phyloP scores from a whole-genome alignment of 768 basidiomycete genomes.

The Russula abietina region DNA sequence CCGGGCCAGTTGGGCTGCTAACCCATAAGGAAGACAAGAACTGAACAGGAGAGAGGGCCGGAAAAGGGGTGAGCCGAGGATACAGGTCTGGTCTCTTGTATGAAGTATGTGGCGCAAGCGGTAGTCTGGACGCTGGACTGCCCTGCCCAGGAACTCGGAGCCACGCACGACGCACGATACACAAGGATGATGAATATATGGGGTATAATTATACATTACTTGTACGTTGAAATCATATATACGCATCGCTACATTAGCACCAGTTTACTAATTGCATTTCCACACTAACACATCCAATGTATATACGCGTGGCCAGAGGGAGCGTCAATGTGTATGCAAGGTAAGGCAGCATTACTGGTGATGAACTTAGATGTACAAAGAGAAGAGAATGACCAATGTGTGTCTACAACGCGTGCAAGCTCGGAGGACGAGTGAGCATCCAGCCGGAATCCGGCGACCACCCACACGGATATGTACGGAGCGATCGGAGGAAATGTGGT shows the following conservation, averaged over 20 bases:
- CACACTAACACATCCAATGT: constrained; percentile 4
- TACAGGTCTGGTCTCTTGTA: background rate
- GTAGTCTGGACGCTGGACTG: background rate
- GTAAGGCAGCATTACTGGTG: constrained; percentile 1
- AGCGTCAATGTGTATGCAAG: background rate
- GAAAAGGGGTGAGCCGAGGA: background rate
- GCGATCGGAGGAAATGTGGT: constrained; percentile 12
- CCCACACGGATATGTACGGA: background rate
- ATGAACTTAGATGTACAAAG: constrained; percentile 15
- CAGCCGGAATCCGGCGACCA: constrained; percentile 1
- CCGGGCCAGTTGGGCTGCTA: background rate
- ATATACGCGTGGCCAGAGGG: constrained; percentile 1
- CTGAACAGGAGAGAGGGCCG: background rate
- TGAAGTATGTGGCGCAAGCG: background rate
- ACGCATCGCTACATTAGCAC: constrained; percentile 20
- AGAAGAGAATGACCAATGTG: constrained; percentile 10
- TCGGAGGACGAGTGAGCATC: background rate
- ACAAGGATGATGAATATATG: too few species aligned
- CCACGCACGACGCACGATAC: too few species aligned
- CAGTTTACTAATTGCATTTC: constrained; percentile 6
- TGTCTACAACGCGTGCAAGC: constrained; percentile 5
- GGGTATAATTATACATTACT: constrained; percentile 9
- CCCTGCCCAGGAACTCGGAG: background rate
- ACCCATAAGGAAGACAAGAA: background rate
- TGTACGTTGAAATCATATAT: constrained; percentile 7